These are phyloP conservation scores for Raffaelea arxii DNA, from an alignment of 2,329 filamentous ascomycete species.

Conservation along the genomic window DNA sequence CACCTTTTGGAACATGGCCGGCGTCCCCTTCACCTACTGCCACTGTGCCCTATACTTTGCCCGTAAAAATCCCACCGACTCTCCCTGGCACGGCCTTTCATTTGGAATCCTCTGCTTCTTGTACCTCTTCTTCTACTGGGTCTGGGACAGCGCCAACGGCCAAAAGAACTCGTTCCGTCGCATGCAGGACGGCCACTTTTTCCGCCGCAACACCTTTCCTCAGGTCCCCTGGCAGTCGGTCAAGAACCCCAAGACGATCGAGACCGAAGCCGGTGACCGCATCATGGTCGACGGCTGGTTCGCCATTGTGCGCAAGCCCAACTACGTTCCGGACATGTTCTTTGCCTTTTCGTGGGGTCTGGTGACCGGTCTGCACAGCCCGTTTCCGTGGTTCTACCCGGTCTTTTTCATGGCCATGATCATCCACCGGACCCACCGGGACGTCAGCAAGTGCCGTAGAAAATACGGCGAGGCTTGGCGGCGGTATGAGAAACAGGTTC, in stretches of 20 bases:
- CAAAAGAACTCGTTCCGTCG: conserved; percentile 79
- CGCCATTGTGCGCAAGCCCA: conserved; percentile 62
- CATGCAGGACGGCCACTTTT: conserved; percentile 53
- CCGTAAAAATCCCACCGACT: conserved; percentile 60
- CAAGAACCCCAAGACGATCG: conserved; percentile 62
- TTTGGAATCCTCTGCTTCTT: conserved; percentile 50
- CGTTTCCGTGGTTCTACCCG: conserved; percentile 87
- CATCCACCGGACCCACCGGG: conserved; percentile 63
- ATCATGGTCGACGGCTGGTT: conserved; percentile 74
- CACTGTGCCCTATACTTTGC: conserved; percentile 76
- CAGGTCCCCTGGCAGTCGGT: conserved; percentile 73
- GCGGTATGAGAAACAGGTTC: conserved; percentile 16
- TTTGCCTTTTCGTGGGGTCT: conserved; percentile 71
- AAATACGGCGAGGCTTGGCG: conserved; percentile 52
- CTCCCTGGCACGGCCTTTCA: conserved; percentile 54
- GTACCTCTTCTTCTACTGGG: conserved; percentile 71
- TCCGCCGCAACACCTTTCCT: conserved; percentile 64
- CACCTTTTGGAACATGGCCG: conserved; percentile 81
- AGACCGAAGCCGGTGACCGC: conserved; percentile 56
- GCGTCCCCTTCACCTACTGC: conserved; percentile 73
- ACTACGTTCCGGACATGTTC: conserved; percentile 72
- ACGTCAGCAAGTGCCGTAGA: conserved; percentile 65
- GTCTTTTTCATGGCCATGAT: conserved; percentile 79
- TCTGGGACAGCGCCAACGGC: conserved; percentile 77
- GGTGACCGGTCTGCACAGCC: conserved; percentile 66